Percentiles rank a stretch among this genome's conserved stretches.
phyloP scores from a whole-genome alignment of 768 basidiomycete genomes.

The Trichaptum fuscoviolaceum region DNA sequence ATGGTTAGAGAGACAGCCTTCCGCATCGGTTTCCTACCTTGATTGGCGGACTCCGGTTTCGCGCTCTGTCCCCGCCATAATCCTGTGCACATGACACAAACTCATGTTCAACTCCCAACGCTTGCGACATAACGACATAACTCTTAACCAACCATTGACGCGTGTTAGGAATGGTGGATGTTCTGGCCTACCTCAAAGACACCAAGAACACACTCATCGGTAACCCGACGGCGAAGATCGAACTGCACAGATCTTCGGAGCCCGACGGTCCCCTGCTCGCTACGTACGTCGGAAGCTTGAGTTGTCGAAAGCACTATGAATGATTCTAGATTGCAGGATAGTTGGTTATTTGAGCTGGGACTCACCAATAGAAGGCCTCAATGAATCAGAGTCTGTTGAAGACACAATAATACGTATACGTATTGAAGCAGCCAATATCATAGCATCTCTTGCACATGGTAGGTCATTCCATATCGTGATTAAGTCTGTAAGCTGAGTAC shows the following conservation, averaged over 20 bases:
- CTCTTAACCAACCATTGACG: too few species aligned
- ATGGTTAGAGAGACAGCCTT: neutral
- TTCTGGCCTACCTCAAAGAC: slow-evolving; percentile 46
- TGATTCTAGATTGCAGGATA: slow-evolving; percentile 38
- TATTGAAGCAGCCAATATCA: slow-evolving; percentile 69
- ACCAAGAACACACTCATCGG: slow-evolving; percentile 77
- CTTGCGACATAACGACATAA: too few species aligned
- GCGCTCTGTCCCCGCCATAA: neutral
- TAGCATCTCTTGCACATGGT: slow-evolving; percentile 73
- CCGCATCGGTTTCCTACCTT: neutral
- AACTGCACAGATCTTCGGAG: slow-evolving; percentile 34
- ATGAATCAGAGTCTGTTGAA: slow-evolving; percentile 36
- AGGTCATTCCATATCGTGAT: slow-evolving; percentile 2
- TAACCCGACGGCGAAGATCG: slow-evolving; percentile 65
- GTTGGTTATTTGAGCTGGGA: slow-evolving; percentile 53
- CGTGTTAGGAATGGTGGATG: slow-evolving; percentile 14
- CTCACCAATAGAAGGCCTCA: slow-evolving; percentile 24
- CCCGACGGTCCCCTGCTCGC: slow-evolving; percentile 49
- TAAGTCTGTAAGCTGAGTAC: neutral
- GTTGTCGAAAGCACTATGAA: neutral
- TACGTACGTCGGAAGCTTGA: slow-evolving; percentile 34
- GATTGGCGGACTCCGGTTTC: too few species aligned
- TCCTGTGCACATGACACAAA: neutral
- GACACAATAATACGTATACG: slow-evolving; percentile 29
- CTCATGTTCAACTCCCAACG: neutral